These are phyloP conservation scores for Cryomyces antarcticus DNA, from an alignment of 495 filamentous ascomycete genomes.

Conservation along the genomic window DNA sequence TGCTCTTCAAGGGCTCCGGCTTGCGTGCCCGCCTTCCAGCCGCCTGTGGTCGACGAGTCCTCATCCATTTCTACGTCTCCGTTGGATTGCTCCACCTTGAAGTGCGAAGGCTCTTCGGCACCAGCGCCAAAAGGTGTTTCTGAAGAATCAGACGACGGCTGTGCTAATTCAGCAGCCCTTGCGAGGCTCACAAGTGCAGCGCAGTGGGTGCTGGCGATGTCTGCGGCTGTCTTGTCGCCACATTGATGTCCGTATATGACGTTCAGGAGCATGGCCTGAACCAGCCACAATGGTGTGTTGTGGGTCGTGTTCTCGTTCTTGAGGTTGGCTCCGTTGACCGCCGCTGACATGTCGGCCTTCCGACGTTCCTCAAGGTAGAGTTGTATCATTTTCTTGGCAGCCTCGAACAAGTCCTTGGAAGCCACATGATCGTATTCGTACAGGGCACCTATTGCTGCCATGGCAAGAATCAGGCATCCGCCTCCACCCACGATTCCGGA, in stretches of 20 bases:
- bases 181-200: constrained; percentile 80
- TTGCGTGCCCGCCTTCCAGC: neutral
- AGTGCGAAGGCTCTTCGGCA: neutral
- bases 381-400: constrained; percentile 88
- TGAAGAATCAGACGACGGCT: constrained; percentile 18
- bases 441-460: constrained; percentile 89
- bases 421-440: constrained; percentile 68
- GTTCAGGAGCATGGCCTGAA: constrained; percentile 96
- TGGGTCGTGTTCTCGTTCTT: constrained; percentile 48
- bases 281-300: constrained; percentile 80
- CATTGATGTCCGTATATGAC: constrained; percentile 93
- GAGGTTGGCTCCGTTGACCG: constrained; percentile 37
- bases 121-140: neutral
- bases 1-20: neutral
- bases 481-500: constrained; percentile 55
- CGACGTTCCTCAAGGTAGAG: constrained; percentile 83
- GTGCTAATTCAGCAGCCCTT: constrained; percentile 58
- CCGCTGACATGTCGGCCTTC: constrained; percentile 70
- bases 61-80: constrained; percentile 6
- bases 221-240: constrained; percentile 72
- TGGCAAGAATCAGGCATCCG: constrained; percentile 80
- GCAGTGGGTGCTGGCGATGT: constrained; percentile 83
- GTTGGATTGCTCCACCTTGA: neutral
- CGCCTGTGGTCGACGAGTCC: neutral
- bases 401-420: constrained; percentile 76